A percentile compares a stretch with the other conserved stretches of the same genome.
These are phyloP conservation scores for Nematodospora anomalae DNA, from an alignment of 1,139 yeast species.

Conservation along the genomic window DNA sequence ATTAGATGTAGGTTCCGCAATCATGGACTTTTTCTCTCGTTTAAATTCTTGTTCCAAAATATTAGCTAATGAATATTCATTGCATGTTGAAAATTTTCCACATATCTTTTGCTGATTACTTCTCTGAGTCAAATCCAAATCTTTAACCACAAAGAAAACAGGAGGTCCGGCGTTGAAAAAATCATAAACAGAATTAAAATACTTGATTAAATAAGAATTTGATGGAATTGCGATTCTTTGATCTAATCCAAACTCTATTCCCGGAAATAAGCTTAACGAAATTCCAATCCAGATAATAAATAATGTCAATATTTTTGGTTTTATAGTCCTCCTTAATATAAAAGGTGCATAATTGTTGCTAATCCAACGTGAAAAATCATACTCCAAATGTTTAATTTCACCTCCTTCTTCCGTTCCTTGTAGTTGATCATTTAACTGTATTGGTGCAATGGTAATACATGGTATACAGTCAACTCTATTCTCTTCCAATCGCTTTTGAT, in stretches of 20 bases:
- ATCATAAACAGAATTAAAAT: constrained; percentile 72
- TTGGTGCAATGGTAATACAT: constrained; percentile 34
- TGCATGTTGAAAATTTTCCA: constrained; percentile 84
- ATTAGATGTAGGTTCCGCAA: constrained; percentile 80
- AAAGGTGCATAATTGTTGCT: constrained; percentile 47
- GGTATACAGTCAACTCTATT: constrained; percentile 61
- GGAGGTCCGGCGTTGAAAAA: constrained; percentile 92
- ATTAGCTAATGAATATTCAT: constrained; percentile 74
- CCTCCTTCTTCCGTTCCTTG: constrained; percentile 14
- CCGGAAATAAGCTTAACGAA: constrained; percentile 69
- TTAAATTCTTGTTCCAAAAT: constrained; percentile 85
- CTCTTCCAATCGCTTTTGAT: constrained; percentile 60
- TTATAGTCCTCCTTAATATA: constrained; percentile 48
- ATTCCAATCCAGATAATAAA: constrained; percentile 66
- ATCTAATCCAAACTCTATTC: constrained; percentile 75
- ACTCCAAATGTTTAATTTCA: constrained; percentile 20
- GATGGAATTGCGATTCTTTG: constrained; percentile 86
- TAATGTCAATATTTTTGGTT: constrained; percentile 49
- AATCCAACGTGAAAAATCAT: constrained; percentile 28
- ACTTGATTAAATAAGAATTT: constrained; percentile 75
- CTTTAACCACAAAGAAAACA: constrained; percentile 73
- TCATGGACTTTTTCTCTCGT: constrained; percentile 60
- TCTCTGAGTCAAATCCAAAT: constrained; percentile 60
- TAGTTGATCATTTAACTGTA: constrained; percentile 10
- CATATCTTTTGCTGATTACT: constrained; percentile 71